A percentile compares a stretch with the other conserved stretches of the same genome.
phyloP scores from a whole-genome alignment of 1,139 yeast species.

The Candida neerlandica region DNA sequence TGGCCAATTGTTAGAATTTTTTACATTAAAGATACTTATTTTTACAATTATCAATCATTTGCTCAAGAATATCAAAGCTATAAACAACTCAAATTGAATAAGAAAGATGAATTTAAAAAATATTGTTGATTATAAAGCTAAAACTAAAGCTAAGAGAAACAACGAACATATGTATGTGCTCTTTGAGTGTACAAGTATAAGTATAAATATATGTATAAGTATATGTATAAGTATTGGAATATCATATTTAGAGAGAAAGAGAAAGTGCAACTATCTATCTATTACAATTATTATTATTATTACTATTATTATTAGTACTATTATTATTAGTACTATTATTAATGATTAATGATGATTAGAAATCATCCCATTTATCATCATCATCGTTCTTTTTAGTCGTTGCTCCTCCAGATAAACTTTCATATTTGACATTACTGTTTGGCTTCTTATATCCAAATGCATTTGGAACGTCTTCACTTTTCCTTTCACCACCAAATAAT shows the following conservation, averaged over 20 bases:
- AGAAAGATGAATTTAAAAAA: slow-evolving; percentile 1
- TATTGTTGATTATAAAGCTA: not conserved
- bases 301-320: no score
- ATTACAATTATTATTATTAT: slow-evolving; percentile 1
- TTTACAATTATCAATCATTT: slow-evolving; percentile 43
- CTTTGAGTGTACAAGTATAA: not conserved
- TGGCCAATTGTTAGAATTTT: slow-evolving; percentile 50
- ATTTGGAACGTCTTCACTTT: slow-evolving; percentile 46
- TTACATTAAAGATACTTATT: slow-evolving; percentile 61
- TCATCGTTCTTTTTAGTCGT: slow-evolving; percentile 24
- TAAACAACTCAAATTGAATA: slow-evolving; percentile 4
- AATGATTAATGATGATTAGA: no score
- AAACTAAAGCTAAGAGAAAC: not conserved
- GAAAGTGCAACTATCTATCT: no score
- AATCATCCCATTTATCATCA: slow-evolving; percentile 51
- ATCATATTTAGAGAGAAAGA: not conserved
- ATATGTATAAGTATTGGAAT: not conserved
- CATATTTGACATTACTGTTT: slow-evolving; percentile 55
- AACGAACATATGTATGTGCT: not conserved
- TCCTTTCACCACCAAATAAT: slow-evolving; percentile 38
- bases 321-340: not conserved
- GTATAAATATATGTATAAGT: not conserved
- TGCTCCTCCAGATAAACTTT: slow-evolving; percentile 50
- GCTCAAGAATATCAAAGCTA: slow-evolving; percentile 35
- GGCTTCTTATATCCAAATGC: slow-evolving; percentile 76